Evolutionary conservation across 2,329 filamentous ascomycete species (phyloP), one percentile per base, ranked within the genome.

Genomic region (Waltergamsia citrina): DNA sequence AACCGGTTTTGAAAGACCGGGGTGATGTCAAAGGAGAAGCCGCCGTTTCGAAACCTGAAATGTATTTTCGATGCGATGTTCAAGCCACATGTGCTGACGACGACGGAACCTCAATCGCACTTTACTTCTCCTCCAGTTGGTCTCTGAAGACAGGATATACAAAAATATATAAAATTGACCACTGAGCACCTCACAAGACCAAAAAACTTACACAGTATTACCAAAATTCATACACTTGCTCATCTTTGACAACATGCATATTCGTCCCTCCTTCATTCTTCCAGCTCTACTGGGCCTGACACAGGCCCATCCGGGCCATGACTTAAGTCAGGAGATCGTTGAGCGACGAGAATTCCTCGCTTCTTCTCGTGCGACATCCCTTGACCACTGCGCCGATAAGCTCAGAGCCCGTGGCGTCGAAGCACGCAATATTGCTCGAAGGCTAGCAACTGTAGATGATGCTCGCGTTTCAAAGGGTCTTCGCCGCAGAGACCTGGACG

Each of bases 351-450:
- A 59, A 0, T 71, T 65, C 42, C 49, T 52, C 34, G 47, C 49
- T 39, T 52, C 51, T 0, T 41, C 45, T 19, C 58, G 62, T 42
- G 46, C 61, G 24, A 51, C 59, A 12, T 61, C 62, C 14, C 53
- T 73, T 7, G 49, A 46, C 34, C 64, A 70, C 43, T 74, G 69
- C 41, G 49, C 63, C 10, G 44, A 54, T 2, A 45, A 53, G 1
- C 48, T 72, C 7, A 54, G 53, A 1, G 45, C 56, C 4, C 72
- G 72, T 0, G 56, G 61, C 20, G 67, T 79, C 20, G 59, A 60
- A 3, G 78, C 78, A 40, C 56, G 68, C 11, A 51, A 69, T 17
- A 71, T 78, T 14, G 46, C 53, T 11, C 67, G 69, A 33, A 65
- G 69, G 17, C 42, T 57, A 10, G 55, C 51, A 3, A 43, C 56